phyloP scores from a whole-genome alignment of 768 basidiomycete genomes.

The Sporobolomyces phaffii region DNA sequence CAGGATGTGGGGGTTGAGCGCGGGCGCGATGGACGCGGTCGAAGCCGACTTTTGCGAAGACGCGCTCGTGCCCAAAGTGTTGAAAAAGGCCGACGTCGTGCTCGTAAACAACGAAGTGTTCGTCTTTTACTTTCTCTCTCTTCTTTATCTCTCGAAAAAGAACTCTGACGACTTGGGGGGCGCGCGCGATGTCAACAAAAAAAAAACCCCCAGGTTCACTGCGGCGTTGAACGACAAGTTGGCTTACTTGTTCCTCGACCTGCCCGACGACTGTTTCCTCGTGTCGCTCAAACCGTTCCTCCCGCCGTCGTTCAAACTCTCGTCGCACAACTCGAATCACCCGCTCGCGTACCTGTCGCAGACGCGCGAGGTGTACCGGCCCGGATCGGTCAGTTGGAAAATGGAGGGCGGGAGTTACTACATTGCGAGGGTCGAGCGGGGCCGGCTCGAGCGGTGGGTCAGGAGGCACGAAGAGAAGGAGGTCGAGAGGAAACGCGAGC shows the following conservation, averaged over 20 bases:
- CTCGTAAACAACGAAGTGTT: conserved; percentile 60
- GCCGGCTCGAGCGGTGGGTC: conserved; percentile 7
- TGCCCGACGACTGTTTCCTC: conserved; percentile 86
- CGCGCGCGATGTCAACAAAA: conserved; percentile 37
- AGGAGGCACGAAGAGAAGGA: not conserved
- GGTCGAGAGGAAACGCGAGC: not conserved
- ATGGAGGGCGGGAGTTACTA: conserved; percentile 34
- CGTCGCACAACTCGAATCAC: conserved; percentile 76
- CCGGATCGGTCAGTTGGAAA: conserved; percentile 35
- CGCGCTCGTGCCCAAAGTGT: conserved; percentile 60
- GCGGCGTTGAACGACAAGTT: conserved; percentile 69
- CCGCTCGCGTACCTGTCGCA: conserved; percentile 65
- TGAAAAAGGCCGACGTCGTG: conserved; percentile 80
- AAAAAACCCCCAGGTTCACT: conserved; percentile 46
- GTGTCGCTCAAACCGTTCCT: conserved; percentile 81
- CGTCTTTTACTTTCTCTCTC: not conserved
- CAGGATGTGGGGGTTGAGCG: conserved; percentile 81
- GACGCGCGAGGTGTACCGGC: conserved; percentile 6
- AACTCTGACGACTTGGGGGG: not conserved
- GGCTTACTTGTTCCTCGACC: conserved; percentile 80
- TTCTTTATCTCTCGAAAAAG: not conserved
- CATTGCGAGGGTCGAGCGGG: conserved; percentile 11
- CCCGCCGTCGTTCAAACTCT: conserved; percentile 75
- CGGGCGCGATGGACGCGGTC: conserved; percentile 69
- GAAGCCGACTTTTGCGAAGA: conserved; percentile 80